These are phyloP conservation scores for Biscogniauxia sp. DNA, from an alignment of 2,329 filamentous ascomycete genomes.

Conservation along the genomic window DNA sequence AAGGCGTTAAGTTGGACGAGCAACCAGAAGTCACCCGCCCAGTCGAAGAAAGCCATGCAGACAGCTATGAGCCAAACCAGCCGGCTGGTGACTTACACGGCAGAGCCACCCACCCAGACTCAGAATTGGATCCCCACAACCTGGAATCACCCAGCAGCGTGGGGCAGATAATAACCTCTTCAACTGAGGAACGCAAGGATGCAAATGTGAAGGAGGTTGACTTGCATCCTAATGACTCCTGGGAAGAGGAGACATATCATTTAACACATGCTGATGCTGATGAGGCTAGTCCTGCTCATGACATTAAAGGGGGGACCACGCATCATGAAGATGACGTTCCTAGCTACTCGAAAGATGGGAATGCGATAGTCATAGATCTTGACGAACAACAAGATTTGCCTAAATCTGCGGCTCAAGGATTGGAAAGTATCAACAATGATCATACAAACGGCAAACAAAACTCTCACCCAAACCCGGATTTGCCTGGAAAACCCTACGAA, in stretches of 20 bases:
- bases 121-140: not conserved
- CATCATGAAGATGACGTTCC: not conserved
- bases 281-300: not conserved
- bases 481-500: not conserved
- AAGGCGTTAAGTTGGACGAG: not conserved
- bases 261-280: not conserved
- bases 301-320: not conserved
- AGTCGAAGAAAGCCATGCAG: not conserved
- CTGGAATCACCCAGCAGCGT: conserved; percentile 1
- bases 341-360: not conserved
- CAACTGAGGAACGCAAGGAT: not conserved
- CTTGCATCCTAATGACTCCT: not conserved
- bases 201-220: not conserved
- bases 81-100: not conserved
- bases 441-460: not conserved
- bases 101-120: not conserved
- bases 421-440: not conserved
- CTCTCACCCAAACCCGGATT: not conserved
- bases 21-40: not conserved
- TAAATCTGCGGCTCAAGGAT: not conserved
- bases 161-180: not conserved
- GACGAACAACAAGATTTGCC: not conserved
- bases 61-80: not conserved
- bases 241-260: not conserved
- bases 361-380: not conserved